A percentile compares a stretch with the other conserved stretches of the same genome.
These are phyloP conservation scores for Colletotrichum echinochloae DNA, from an alignment of 2,329 filamentous ascomycete species.

Conservation along the genomic window DNA sequence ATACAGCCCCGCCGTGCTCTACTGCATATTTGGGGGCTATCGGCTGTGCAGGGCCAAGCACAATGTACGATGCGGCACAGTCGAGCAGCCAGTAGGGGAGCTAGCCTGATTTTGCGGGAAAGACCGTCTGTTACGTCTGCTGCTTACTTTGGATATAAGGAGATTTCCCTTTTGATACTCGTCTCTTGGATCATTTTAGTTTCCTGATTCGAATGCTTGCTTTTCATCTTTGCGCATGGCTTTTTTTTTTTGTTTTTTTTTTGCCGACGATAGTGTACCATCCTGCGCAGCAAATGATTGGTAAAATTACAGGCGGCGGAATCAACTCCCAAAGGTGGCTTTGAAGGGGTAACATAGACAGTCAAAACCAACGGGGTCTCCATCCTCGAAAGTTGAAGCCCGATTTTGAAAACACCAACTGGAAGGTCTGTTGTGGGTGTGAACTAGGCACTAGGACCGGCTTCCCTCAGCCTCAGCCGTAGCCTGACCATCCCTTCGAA, in stretches of 20 bases:
- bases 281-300: too few relatives aligned
- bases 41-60: slow-evolving; percentile 20
- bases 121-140: neutral
- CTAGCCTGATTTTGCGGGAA: slow-evolving; percentile 9
- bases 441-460: slow-evolving; percentile 12
- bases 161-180: neutral
- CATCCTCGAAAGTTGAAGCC: slow-evolving; percentile 7
- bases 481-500: slow-evolving; percentile 5
- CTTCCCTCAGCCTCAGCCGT: slow-evolving; percentile 29
- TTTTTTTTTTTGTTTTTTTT: too few relatives aligned
- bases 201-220: neutral
- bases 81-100: neutral
- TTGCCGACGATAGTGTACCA: neutral
- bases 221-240: neutral
- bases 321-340: neutral
- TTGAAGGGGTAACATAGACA: neutral
- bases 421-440: slow-evolving; percentile 6
- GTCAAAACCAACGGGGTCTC: neutral
- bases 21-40: slow-evolving; percentile 27
- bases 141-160: neutral
- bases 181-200: neutral
- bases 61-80: slow-evolving; percentile 20
- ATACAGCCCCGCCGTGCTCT: slow-evolving; percentile 11
- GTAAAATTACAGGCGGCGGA: too few relatives aligned
- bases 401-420: slow-evolving; percentile 10